phyloP scores from a whole-genome alignment of 1,284 basidiomycete species.

The Trametes pubescens region DNA sequence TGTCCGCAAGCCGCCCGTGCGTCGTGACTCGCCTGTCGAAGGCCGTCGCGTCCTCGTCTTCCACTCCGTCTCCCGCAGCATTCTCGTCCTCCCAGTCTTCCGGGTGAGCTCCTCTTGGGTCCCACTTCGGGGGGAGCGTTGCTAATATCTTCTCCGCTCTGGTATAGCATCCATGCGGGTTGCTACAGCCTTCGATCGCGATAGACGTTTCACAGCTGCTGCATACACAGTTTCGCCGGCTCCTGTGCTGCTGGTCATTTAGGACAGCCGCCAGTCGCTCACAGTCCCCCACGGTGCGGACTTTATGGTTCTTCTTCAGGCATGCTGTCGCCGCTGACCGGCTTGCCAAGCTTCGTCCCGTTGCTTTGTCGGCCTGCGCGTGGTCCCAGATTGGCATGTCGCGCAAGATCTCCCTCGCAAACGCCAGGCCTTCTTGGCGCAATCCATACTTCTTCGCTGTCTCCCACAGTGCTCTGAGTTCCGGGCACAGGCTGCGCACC shows the following conservation, averaged over 20 bases:
- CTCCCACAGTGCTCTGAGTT: background rate
- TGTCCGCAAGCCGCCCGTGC: background rate
- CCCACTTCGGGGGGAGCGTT: slow-evolving; percentile 14
- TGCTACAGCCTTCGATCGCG: background rate
- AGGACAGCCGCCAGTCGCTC: background rate
- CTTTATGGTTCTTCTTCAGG: background rate
- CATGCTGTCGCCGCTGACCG: background rate
- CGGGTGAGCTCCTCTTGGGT: slow-evolving; percentile 10
- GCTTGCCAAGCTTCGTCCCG: background rate
- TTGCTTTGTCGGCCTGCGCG: background rate
- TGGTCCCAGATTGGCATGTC: background rate
- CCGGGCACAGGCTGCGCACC: background rate
- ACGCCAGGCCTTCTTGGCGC: background rate
- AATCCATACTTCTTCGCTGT: background rate
- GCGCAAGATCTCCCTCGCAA: background rate
- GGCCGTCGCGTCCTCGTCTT: background rate
- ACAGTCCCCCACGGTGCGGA: background rate
- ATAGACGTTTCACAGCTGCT: too few species aligned
- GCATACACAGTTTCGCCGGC: too few species aligned
- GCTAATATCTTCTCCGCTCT: background rate
- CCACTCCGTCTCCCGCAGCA: background rate
- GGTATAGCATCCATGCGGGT: background rate
- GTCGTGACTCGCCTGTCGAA: background rate
- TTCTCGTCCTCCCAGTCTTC: slow-evolving; percentile 8
- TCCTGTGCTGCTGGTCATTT: background rate